Evolutionary conservation across 176 grass and related monocot genomes (phyloP), one percentile per base, ranked within the genome.

Genomic region (Oryza punctata): DNA sequence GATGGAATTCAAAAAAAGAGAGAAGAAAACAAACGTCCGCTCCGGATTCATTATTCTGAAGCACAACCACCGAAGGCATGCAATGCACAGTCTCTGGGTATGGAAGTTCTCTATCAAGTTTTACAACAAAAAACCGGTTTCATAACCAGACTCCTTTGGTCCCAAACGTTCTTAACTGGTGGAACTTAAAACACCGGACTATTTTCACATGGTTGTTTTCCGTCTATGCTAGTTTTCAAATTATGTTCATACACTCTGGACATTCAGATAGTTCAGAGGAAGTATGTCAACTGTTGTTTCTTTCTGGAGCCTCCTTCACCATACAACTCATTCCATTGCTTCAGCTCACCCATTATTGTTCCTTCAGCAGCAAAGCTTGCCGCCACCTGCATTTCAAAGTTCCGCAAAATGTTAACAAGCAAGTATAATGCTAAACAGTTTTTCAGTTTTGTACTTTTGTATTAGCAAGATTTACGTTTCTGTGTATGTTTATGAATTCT

Each of bases 271-370:
- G 46, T 67, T 93, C 75, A 95, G 24, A 99, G 93, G 78, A 99
- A 99, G 85, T 96, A 99, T 37, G 96, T 99, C 75, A 99, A 76
- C 19, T 99, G 96, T 35, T 83, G 75, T 46, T 90, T 94, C 87
- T 99, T 99, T 90, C 96, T 94, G 28, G 96, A 99, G 10, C 93
- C 96, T 5, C 96, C 96, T 92, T 99, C 96, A 0, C 96, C 96
- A 18, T 96, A 99, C 73, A 90, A 83, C 28, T 99, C 93, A 41
- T 99, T 99, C 96, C 96, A 99, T 81, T 99, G 93, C 89, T 78
- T 92, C 80, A 99, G 70, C 77, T 99, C 96, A 4, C 85, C 59
- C 96, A 99, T 99, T 82, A 96, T 83, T 24, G 96, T 75, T 12
- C 96, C 93, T 90, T 96, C 96, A 0, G 80, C 49, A 40, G 96